Evolutionary conservation across 148 eudicot genomes (phyloP), one percentile per base, ranked within the genome.

Genomic region (Rhododendron henanense): DNA sequence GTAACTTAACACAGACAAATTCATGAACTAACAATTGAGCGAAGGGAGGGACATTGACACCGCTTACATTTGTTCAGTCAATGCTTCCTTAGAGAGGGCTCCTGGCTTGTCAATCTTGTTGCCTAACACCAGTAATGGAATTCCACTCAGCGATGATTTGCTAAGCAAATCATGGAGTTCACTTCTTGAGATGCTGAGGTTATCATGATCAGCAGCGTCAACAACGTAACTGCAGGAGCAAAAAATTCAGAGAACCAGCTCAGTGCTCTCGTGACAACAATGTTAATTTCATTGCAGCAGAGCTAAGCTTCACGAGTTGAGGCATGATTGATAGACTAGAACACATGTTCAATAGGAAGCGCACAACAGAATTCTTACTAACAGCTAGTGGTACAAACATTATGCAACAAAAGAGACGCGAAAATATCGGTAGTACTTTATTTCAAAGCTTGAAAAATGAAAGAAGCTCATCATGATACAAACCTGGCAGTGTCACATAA

Each of bases 121-220:
- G 78, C 99, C 99, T 23, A 97, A 92, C 69, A 97, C 99, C 87
- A 97, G 89, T 85, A 97, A 90, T 85, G 99, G 99, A 87, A 97
- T 97, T 75, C 98, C 99, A 80, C 88, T 89, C 73, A 97, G 88
- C 31, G 99, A 94, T 83, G 94, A 90, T 85, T 95, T 97, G 91
- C 92, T 92, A 77, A 97, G 93, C 84, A 97, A 90, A 88, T 97
- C 98, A 90, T 97, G 99, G 6, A 97, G 96, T 88, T 97, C 99
- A 81, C 96, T 93, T 87, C 88, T 95, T 85, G 99, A 94, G 87
- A 91, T 91, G 89, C 95, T 91, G 77, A 97, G 86, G 88, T 97
- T 97, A 82, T 95, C 99, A 73, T 92, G 96, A 90, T 95, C 99
- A 28, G 98, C 99, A 88, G 97, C 98, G 85, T 97, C 98, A 87